Evolutionary conservation across 2,329 filamentous ascomycete genomes (phyloP), one percentile per base, ranked within the genome.

Genomic region (Aspergillus fischeri): DNA sequence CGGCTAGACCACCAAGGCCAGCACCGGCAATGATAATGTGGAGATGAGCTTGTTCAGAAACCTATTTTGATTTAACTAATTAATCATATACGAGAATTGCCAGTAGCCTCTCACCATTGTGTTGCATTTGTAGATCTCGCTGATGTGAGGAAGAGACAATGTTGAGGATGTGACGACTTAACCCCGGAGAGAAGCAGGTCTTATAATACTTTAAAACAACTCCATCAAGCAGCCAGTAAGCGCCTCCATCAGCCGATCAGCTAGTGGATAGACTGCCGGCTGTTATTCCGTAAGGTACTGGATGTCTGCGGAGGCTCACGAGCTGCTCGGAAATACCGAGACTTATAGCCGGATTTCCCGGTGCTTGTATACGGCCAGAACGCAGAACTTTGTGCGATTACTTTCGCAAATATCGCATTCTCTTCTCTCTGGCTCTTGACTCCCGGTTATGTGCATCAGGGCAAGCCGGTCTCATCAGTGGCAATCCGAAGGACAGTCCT

Each of bases 11-110:
- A 49, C 65, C 65, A 11, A 72, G 65, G 20, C 70, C 70, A 9
- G 70, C 70, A 45, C 69, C 70, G 45, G 71, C 67, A 17, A 71
- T 62, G 3, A 70, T 56, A 10, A 72, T 65, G 44, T 58, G 53
- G 7, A 71, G 63, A 25, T 54, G 66, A 27, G 61, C 61, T 61
- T 65, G 53, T 38, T 38, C 32, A 38, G 2, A 38, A 14, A 17
- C 32, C 17, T 47, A 51, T 42, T 24, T 32, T 4, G 1, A 3
- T 14, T 25, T 24, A 24, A 6, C 7, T 38, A n/a, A 35, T 35
- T 35, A 4, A 35, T 14, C 11, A 17, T 35, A 17, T 35, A 35
- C 11, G 11, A 7, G 32, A 38, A 38, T 38, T 38, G 32, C 32
- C 1, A 7, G 7, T 17, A 38, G 14, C 14, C 4, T 38, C 53